Evolutionary conservation across 2,329 filamentous ascomycete species (phyloP).

Genomic region (Colletotrichum sp.): DNA sequence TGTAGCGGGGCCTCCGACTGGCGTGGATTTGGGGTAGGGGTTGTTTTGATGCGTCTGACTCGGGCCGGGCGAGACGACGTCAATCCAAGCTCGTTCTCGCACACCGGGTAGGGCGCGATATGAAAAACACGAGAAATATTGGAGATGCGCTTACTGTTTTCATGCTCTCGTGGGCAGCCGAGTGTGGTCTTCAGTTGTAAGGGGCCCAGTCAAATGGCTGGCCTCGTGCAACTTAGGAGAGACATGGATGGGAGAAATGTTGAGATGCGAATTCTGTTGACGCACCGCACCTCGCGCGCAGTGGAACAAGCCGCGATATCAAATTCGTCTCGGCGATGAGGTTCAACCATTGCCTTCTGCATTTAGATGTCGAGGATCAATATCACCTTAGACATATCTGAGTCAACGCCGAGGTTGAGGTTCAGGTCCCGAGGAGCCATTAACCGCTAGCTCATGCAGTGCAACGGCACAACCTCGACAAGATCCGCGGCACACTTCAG

Average conservation of each 20-base stretch:
- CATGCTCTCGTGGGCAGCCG: not conserved
- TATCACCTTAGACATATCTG: not conserved
- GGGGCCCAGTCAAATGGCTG: not conserved
- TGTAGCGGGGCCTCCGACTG: not conserved
- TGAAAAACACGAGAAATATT: not conserved
- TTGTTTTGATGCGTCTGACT: not conserved
- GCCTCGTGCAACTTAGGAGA: no score
- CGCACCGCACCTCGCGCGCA: rapidly evolving
- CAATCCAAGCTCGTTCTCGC: not conserved
- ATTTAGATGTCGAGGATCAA: not conserved
- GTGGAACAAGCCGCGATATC: not conserved
- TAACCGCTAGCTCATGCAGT: not conserved
- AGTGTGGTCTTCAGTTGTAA: rapidly evolving
- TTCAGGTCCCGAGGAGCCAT: not conserved
- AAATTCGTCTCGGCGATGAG: not conserved
- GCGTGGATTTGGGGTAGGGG: not conserved
- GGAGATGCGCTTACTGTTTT: not conserved
- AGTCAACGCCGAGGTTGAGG: not conserved
- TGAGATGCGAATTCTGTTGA: not conserved
- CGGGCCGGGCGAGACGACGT: not conserved
- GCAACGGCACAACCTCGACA: not conserved
- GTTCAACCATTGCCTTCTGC: not conserved
- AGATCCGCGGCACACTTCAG: not conserved
- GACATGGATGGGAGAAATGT: no score
- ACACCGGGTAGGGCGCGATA: not conserved